Evolutionary conservation across 306 rosid species (phyloP), one percentile per base, ranked within the genome.

Genomic region (Casuarina glauca): DNA sequence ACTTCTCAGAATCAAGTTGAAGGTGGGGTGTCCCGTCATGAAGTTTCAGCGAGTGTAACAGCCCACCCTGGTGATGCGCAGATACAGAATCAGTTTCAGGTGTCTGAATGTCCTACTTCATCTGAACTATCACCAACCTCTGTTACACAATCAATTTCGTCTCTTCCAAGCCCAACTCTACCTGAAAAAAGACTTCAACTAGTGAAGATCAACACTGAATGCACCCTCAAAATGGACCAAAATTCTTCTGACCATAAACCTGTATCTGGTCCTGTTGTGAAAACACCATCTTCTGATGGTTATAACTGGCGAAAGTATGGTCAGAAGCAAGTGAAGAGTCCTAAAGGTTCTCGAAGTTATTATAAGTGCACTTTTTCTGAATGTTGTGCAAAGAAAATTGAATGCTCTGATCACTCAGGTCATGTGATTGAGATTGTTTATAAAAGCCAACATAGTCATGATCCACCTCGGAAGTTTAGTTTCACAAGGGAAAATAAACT

Each of bases 241-340:
- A 81, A n/a, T 48, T 85, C 81, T 74, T 87, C 86, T 72, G 84
- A 81, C 58, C 71, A 69, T 71, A 91, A 83, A 84, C 70, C 76
- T 70, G 39, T 74, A 54, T 77, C 88, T 61, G 83, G 88, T 80
- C 75, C 92, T 72, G 83, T 74, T 73, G 49, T 76, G 51, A 92
- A 88, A 87, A 60, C 88, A n/a, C 68, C 92, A 76, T 80, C 91
- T 79, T 88, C 95, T 43, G 98, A 94, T 81, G 98, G 98, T 79
- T 94, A 88, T 87, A 94, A 91, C 85, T 94, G 97, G 98, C 87
- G 98, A 78, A 94, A 94, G 85, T 94, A 94, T 84, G 98, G 98
- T 80, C 98, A 94, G 88, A 94, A 94, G 89, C 98, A 94, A 87
- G 98, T 94, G 63, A 94, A 94, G 91, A 90, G 97, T 86, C 93